These are phyloP conservation scores for Capsicum rhomboideum DNA, from an alignment of 257 asterid species.

Conservation along the genomic window DNA sequence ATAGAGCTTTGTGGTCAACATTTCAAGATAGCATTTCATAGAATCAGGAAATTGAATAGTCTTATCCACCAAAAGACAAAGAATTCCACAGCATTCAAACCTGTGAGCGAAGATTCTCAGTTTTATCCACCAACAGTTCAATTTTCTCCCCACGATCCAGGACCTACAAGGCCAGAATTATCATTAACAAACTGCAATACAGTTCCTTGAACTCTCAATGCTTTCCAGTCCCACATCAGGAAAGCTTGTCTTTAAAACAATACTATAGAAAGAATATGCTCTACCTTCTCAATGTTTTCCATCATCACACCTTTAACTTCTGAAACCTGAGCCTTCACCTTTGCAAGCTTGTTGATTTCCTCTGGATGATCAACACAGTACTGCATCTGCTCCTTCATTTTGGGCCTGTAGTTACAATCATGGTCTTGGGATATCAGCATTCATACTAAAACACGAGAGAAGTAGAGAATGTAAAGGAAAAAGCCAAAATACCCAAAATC, in stretches of 20 bases:
- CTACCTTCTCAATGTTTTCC: conserved; percentile 94
- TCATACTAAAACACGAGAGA: background rate
- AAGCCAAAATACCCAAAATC: conserved; percentile 59
- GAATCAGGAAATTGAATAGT: background rate
- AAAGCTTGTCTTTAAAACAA: background rate
- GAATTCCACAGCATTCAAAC: conserved; percentile 11
- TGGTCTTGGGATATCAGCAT: background rate
- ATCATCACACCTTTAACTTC: conserved; percentile 99
- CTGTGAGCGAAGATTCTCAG: conserved; percentile 91
- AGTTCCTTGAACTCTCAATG: background rate
- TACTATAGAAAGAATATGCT: background rate
- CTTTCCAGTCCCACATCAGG: background rate
- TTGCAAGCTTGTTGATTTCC: conserved; percentile 75
- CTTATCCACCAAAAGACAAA: background rate
- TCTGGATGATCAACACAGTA: conserved; percentile 94
- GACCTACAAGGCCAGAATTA: conserved; percentile 38
- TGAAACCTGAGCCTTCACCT: conserved; percentile 93
- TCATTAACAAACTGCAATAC: background rate
- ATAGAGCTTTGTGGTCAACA: background rate
- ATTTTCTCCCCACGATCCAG: conserved; percentile 95
- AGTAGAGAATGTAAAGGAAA: background rate
- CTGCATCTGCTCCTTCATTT: conserved; percentile 94
- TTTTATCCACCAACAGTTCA: conserved; percentile 86
- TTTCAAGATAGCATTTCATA: background rate
- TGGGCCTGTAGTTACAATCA: conserved; percentile 39